Conservation (phyloP, 2,329 filamentous ascomycete genomes). For the Aspergillus terreus region DNA sequence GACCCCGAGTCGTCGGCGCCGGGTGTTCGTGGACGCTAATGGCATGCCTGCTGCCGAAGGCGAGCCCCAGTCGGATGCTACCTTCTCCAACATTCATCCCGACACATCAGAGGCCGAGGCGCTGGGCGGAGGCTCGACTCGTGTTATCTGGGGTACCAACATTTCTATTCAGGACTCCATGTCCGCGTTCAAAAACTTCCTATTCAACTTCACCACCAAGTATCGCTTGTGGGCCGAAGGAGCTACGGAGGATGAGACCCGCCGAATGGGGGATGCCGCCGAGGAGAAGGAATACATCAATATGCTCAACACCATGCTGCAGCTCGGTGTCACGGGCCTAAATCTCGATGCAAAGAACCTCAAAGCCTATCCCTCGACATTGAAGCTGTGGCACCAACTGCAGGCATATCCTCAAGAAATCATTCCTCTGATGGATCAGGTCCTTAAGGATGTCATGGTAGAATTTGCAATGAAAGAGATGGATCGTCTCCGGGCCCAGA, state of each 20-base stretch:
- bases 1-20: conserved; percentile 51
- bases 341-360: conserved; percentile 88
- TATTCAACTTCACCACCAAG: conserved; percentile 86
- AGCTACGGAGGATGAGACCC: conserved; percentile 70
- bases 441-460: conserved; percentile 87
- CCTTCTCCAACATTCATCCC: conserved; percentile 68
- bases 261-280: conserved; percentile 63
- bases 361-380: conserved; percentile 85
- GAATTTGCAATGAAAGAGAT: conserved; percentile 81
- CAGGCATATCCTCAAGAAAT: conserved; percentile 95
- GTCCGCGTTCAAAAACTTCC: conserved; percentile 82
- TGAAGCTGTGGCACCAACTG: conserved; percentile 92
- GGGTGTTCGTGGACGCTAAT: conserved; percentile 62
- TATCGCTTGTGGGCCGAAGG: conserved; percentile 91
- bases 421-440: conserved; percentile 92
- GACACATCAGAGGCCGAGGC: conserved; percentile 88
- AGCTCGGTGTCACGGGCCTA: conserved; percentile 76
- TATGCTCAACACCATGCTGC: conserved; percentile 85
- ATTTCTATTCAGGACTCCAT: conserved; percentile 90
- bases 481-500: conserved; percentile 61
- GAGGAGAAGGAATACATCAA: conserved; percentile 79
- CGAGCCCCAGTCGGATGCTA: conserved; percentile 55
- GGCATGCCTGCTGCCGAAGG: conserved; percentile 55
- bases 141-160: conserved; percentile 95
- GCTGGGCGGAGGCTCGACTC: conserved; percentile 75